These are phyloP conservation scores for Akanthomyces dipterigenus DNA, from an alignment of 2,329 filamentous ascomycete genomes.

Conservation along the genomic window DNA sequence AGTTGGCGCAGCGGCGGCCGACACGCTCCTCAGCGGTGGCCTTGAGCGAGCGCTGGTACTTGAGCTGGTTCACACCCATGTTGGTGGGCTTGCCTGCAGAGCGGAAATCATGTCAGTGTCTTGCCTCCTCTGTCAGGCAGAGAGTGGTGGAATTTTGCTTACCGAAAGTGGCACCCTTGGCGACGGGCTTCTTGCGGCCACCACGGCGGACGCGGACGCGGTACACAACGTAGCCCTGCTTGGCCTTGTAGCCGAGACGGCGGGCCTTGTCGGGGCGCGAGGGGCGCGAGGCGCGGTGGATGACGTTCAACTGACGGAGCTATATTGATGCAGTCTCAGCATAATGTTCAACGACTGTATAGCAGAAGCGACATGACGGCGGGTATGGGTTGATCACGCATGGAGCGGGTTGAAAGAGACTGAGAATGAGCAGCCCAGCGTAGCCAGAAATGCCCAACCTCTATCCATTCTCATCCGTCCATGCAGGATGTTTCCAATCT, in stretches of 20 bases:
- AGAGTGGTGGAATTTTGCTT: conserved; percentile 39
- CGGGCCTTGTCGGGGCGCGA: conserved; percentile 99
- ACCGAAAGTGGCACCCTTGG: conserved; percentile 99
- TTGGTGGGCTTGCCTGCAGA: conserved; percentile 96
- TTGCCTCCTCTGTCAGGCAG: not conserved
- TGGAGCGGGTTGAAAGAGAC: not conserved
- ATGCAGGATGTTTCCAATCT: not conserved
- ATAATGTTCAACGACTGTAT: conserved; percentile 99
- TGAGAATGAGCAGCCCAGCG: not conserved
- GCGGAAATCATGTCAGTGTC: conserved; percentile 7
- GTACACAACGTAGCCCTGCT: conserved; percentile 99
- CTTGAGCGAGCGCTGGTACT: conserved; percentile 99
- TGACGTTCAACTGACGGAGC: conserved; percentile 99
- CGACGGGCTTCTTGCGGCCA: conserved; percentile 93
- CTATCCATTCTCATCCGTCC: not conserved
- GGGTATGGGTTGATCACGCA: not conserved
- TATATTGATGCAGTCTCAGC: conserved; percentile 99
- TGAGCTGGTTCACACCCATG: conserved; percentile 99
- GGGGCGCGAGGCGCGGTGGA: conserved; percentile 97
- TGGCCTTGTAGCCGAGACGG: conserved; percentile 99
- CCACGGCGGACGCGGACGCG: conserved; percentile 96
- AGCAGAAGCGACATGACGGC: conserved; percentile 43
- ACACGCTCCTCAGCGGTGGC: conserved; percentile 99
- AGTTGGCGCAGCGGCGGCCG: conserved; percentile 96
- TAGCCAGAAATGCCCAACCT: not conserved